Evolutionary conservation across 306 rosid genomes (phyloP), one percentile per base, ranked within the genome.

Genomic region (Pyrus bretschneideri): DNA sequence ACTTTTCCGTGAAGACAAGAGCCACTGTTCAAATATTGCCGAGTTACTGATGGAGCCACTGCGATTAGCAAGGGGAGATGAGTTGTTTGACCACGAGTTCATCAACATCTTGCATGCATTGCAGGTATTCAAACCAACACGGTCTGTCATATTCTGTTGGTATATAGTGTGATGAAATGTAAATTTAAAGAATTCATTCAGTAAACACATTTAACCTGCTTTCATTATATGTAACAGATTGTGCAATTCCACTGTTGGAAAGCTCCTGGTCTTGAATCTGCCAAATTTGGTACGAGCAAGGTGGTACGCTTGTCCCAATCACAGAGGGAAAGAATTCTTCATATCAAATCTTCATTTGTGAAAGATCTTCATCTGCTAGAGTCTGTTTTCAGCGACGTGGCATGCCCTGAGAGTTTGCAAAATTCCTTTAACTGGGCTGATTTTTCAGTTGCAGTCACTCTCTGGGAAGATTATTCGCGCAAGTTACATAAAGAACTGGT

Each of bases 81-180:
- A 88, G 79, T 76, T 88, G 82, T 85, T 92, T 54, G 87, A 88
- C 63, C 71, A 58, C 23, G 89, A 88, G 68, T 95, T 92, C 77
- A 80, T 67, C 78, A 89, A 91, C 73, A 85, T 92, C 82, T 84
- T 95, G 93, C 97, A 95, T n/a, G 93, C 92, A 4, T 96, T 95
- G 81, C 97, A 92, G 99, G 97, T 91, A 87, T 38, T 86, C 49
- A 42, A 59, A 75, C 29, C 13, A 76, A 65, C 69, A 25, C 33
- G 42, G 64, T 13, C 80, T 22, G 15, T 33, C 30, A 4, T 46
- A 11, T 58, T 68, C 9, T 40, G 12, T 49, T 49, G 55, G 8
- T 49, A 49, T 5, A 15, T 42, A 51, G 27, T 70, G 42, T 38
- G 42, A 6, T 38, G 42, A 38, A 38, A 38, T 6, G 42, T 38